These are phyloP conservation scores for Xylariales sp. DNA, from an alignment of 2,329 filamentous ascomycete genomes.

Conservation along the genomic window DNA sequence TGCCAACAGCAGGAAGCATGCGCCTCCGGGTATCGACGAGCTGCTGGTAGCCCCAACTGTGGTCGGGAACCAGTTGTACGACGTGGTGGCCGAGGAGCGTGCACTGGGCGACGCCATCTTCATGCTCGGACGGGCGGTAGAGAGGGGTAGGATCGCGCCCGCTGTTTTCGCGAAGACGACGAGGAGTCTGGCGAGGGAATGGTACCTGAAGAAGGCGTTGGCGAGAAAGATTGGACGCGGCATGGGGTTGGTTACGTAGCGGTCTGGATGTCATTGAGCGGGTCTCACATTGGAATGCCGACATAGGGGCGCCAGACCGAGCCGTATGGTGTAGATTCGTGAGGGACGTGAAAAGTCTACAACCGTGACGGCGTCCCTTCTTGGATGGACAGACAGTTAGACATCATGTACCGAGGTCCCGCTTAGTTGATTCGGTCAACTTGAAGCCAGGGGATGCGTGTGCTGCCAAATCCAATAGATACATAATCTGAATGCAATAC, in stretches of 20 bases:
- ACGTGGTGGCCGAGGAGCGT: constrained; percentile 80
- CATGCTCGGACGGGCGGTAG: constrained; percentile 69
- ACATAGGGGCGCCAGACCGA: too few relatives aligned
- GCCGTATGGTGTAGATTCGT: too few relatives aligned
- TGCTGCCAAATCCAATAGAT: too few relatives aligned
- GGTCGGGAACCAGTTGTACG: constrained; percentile 88
- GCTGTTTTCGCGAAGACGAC: constrained; percentile 77
- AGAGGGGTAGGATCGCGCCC: constrained; percentile 64
- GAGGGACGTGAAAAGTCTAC: too few relatives aligned
- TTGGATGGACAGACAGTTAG: too few relatives aligned
- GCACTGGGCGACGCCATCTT: constrained; percentile 85
- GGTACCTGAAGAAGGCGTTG: constrained; percentile 78
- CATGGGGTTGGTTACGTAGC: constrained; percentile 56
- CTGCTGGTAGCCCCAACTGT: constrained; percentile 90
- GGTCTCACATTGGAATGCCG: too few relatives aligned
- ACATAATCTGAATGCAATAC: too few relatives aligned
- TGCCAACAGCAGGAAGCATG: constrained; percentile 62
- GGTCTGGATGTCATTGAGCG: too few relatives aligned
- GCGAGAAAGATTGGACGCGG: constrained; percentile 72
- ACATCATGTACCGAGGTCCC: too few relatives aligned
- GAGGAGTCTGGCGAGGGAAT: constrained; percentile 68
- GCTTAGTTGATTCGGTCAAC: too few relatives aligned
- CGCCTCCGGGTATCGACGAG: constrained; percentile 77
- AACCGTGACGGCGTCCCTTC: too few relatives aligned
- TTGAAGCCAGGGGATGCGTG: too few relatives aligned